Percentiles rank a stretch among this genome's conserved stretches.
Conservation (phyloP, 768 basidiomycete genomes). For the Leccinellum albellum region DNA sequence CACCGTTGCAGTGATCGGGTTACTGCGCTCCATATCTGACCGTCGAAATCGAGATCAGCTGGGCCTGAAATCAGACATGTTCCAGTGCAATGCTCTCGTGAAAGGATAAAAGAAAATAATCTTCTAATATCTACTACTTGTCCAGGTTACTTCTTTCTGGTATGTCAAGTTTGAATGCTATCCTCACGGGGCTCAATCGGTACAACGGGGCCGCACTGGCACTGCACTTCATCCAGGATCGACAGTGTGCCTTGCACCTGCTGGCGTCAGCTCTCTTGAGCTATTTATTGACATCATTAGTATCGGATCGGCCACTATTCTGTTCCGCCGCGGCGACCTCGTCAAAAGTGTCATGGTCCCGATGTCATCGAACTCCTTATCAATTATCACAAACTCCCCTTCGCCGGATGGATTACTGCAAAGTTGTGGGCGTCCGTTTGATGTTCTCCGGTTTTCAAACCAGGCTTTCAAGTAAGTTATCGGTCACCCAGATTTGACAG, state of each 20-base stretch:
- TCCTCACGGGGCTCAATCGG: neutral
- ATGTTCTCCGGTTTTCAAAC: conserved; percentile 20
- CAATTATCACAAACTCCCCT: neutral
- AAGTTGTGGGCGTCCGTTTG: conserved; percentile 5
- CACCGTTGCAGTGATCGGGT: neutral
- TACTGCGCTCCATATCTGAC: neutral
- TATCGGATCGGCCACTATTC: conserved; percentile 1
- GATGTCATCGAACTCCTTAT: conserved; percentile 1
- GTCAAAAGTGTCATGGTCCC: neutral
- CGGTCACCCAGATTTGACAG: conserved; percentile 1
- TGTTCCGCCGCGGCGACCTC: neutral
- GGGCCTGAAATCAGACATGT: neutral
- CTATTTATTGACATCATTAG: neutral
- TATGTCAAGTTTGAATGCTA: neutral
- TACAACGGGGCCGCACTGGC: neutral
- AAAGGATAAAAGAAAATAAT: neutral
- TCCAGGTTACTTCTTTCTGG: neutral
- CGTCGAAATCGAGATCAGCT: conserved; percentile 4
- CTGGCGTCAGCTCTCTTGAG: neutral
- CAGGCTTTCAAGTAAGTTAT: conserved; percentile 14
- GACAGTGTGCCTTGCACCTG: conserved; percentile 1
- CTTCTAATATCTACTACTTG: neutral
- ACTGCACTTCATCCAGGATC: conserved; percentile 3
- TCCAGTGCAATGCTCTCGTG: neutral
- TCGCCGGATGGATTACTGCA: neutral